Conservation (phyloP, 805 yeast species). For the Yamadazyma tumulicola region DNA sequence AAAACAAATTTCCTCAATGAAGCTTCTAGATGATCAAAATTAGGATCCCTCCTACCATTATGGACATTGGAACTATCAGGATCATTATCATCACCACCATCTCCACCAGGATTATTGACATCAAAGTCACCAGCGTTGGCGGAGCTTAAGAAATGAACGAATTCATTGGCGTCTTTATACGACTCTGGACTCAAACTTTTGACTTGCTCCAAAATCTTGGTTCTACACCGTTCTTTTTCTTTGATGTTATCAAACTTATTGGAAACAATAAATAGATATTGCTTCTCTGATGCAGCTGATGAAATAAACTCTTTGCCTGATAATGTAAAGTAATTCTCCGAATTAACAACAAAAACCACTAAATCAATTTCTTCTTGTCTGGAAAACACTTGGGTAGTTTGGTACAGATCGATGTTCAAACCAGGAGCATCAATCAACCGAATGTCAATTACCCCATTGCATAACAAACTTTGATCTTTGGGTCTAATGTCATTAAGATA, state of each 20-base stretch:
- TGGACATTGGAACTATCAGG: constrained; percentile 23
- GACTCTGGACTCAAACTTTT: constrained; percentile 86
- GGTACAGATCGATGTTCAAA: constrained; percentile 84
- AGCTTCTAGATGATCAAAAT: constrained; percentile 81
- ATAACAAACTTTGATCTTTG: constrained; percentile 63
- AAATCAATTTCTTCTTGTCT: constrained; percentile 96
- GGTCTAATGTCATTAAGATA: constrained; percentile 77
- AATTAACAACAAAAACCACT: constrained; percentile 92
- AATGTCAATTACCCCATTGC: constrained; percentile 90
- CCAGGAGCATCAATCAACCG: constrained; percentile 97
- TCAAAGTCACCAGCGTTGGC: constrained; percentile 29
- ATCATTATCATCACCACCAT: constrained; percentile 24
- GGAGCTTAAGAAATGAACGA: constrained; percentile 89
- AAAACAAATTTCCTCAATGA: constrained; percentile 81
- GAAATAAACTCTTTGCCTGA: constrained; percentile 93
- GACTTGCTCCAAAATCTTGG: constrained; percentile 79
- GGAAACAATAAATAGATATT: constrained; percentile 89
- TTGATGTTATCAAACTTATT: constrained; percentile 85
- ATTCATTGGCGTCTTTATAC: constrained; percentile 79
- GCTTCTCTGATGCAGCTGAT: constrained; percentile 86
- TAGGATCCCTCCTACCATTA: constrained; percentile 33
- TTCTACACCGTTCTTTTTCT: constrained; percentile 76
- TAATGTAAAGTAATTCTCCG: constrained; percentile 92
- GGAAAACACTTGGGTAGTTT: constrained; percentile 91
- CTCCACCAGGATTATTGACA: constrained; percentile 16